phyloP scores from a whole-genome alignment of 2,329 filamentous ascomycete species.

The Colletotrichum siamense region DNA sequence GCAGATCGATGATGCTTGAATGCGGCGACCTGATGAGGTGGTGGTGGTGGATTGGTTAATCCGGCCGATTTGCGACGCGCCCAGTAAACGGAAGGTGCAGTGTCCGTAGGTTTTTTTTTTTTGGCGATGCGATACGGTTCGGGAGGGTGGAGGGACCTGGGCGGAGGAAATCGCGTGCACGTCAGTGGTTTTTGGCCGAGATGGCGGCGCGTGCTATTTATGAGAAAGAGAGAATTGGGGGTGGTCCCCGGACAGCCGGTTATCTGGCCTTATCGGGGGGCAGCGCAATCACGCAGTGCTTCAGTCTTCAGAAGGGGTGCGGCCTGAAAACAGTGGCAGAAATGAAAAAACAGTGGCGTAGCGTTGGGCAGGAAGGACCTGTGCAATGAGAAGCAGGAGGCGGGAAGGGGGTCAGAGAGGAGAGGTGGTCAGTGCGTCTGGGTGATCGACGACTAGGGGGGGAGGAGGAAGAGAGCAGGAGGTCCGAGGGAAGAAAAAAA shows the following conservation, averaged over 20 bases:
- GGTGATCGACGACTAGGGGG: constrained; percentile 20
- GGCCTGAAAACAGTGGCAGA: constrained; percentile 22
- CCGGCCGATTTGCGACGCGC: constrained; percentile 7
- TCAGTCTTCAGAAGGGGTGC: constrained; percentile 13
- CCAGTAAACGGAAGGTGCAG: neutral
- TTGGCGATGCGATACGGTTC: constrained; percentile 12
- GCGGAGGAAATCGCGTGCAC: constrained; percentile 51
- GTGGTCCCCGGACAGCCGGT: constrained; percentile 37
- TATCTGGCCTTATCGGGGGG: constrained; percentile 44
- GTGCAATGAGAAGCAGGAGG: constrained; percentile 22
- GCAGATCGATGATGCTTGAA: neutral
- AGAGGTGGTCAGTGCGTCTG: constrained; percentile 21
- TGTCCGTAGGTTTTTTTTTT: neutral
- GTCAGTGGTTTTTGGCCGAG: constrained; percentile 47
- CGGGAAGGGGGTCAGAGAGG: constrained; percentile 4
- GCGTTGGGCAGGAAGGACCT: constrained; percentile 28
- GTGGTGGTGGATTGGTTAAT: constrained; percentile 3
- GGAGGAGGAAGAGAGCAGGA: neutral
- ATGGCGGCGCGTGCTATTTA: constrained; percentile 53
- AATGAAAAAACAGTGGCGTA: constrained; percentile 39
- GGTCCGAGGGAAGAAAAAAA: constrained; percentile 12
- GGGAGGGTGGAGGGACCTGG: constrained; percentile 34
- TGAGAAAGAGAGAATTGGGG: constrained; percentile 40
- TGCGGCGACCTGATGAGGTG: neutral
- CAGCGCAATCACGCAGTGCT: neutral